Percentiles rank a stretch among this genome's conserved stretches.
These are phyloP conservation scores for Ophiostoma himal-ulmi DNA, from an alignment of 2,329 filamentous ascomycete genomes.

Conservation along the genomic window DNA sequence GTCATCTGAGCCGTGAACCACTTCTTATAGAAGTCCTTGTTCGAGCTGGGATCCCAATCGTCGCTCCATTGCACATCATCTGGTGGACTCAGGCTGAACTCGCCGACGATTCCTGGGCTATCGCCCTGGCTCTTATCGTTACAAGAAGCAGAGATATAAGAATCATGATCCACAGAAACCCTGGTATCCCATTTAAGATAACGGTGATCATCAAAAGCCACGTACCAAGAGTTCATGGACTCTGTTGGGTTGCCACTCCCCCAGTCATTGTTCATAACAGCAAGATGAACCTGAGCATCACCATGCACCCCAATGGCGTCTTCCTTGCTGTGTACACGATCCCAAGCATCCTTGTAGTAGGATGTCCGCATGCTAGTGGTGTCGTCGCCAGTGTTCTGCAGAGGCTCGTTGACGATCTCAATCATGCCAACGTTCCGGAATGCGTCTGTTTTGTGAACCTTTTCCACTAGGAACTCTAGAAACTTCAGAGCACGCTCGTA, in stretches of 20 bases:
- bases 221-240: conserved; percentile 39
- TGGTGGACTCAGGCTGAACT: conserved; percentile 52
- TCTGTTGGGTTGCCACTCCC: conserved; percentile 49
- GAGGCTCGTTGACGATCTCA: conserved; percentile 54
- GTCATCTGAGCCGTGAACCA: conserved; percentile 40
- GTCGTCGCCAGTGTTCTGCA: conserved; percentile 32
- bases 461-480: conserved; percentile 50
- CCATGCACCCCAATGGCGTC: conserved; percentile 37
- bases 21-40: conserved; percentile 47
- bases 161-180: conserved; percentile 38
- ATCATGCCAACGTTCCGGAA: conserved; percentile 55
- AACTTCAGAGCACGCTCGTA: conserved; percentile 51
- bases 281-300: conserved; percentile 47
- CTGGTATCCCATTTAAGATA: conserved; percentile 49
- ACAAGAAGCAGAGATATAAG: conserved; percentile 49
- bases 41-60: conserved; percentile 38
- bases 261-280: conserved; percentile 47
- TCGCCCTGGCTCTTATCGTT: conserved; percentile 40
- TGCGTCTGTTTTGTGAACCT: conserved; percentile 43
- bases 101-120: conserved; percentile 49
- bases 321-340: conserved; percentile 47
- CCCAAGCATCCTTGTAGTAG: conserved; percentile 44
- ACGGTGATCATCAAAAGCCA: conserved; percentile 54
- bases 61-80: conserved; percentile 41
- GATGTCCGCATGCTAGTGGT: conserved; percentile 33